Conservation (phyloP, 164 flowering plant genomes). For the Liriodendron chinense region DNA sequence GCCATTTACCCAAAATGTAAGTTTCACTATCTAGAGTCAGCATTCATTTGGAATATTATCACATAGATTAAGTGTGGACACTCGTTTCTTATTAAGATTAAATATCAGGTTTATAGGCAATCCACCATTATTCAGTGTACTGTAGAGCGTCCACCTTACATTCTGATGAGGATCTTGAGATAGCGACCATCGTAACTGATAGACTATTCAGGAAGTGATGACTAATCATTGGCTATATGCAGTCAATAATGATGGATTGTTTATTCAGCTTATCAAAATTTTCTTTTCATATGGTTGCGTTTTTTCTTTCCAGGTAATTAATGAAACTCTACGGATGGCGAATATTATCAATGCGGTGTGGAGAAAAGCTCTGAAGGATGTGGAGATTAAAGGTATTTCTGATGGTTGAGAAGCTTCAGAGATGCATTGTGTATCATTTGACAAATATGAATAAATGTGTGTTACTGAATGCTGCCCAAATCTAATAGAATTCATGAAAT, state of each 20-base stretch:
- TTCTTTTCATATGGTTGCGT: no score
- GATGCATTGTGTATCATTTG: no score
- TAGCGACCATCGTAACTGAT: neutral
- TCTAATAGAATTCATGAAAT: no score
- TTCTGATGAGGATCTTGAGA: neutral
- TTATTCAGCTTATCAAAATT: neutral
- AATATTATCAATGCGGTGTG: constrained; percentile 83
- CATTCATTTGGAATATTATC: neutral
- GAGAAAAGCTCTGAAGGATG: constrained; percentile 87
- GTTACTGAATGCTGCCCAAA: no score
- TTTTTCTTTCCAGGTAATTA: constrained; percentile 60
- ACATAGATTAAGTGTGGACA: neutral
- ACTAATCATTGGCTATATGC: no score
- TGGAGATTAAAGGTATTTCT: constrained; percentile 69
- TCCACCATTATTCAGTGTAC: neutral
- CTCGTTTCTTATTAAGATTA: neutral
- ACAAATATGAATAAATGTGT: no score
- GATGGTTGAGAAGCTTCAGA: neutral
- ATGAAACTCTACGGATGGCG: constrained; percentile 82
- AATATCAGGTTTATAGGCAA: neutral
- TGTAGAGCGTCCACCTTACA: neutral
- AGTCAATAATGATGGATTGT: neutral
- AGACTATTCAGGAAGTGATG: neutral
- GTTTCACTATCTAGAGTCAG: constrained; percentile 14
- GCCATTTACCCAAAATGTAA: constrained; percentile 88